phyloP scores from a whole-genome alignment of 2,329 filamentous ascomycete species.

The Diaporthe sp. region DNA sequence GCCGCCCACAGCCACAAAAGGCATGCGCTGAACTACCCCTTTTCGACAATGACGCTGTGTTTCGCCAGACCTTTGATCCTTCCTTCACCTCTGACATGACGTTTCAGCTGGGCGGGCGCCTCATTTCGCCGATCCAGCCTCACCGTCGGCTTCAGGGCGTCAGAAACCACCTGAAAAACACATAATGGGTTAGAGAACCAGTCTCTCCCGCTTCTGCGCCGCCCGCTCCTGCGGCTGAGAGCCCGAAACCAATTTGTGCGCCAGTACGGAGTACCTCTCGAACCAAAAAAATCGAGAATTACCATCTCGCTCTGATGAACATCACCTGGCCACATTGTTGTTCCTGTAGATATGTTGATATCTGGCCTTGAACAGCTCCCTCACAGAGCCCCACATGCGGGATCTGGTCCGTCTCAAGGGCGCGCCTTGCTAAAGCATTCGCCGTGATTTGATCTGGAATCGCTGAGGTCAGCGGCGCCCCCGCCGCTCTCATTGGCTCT shows the following conservation, averaged over 20 bases:
- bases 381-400: neutral
- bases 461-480: constrained; percentile 1
- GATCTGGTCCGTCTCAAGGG: neutral
- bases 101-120: neutral
- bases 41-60: neutral
- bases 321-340: neutral
- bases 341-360: neutral
- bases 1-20: neutral
- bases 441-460: neutral
- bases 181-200: neutral
- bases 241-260: neutral
- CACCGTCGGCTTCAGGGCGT: neutral
- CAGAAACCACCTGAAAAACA: neutral
- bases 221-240: neutral
- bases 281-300: neutral
- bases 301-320: no score
- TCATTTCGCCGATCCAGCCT: neutral
- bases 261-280: neutral
- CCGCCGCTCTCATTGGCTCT: neutral
- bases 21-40: neutral
- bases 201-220: neutral
- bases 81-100: neutral
- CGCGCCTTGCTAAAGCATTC: constrained; percentile 10
- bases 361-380: neutral
- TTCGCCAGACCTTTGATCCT: neutral